Percentiles rank a stretch among this genome's conserved stretches.
Conservation (phyloP, 345 rosid species). For the Heritiera fomes region DNA sequence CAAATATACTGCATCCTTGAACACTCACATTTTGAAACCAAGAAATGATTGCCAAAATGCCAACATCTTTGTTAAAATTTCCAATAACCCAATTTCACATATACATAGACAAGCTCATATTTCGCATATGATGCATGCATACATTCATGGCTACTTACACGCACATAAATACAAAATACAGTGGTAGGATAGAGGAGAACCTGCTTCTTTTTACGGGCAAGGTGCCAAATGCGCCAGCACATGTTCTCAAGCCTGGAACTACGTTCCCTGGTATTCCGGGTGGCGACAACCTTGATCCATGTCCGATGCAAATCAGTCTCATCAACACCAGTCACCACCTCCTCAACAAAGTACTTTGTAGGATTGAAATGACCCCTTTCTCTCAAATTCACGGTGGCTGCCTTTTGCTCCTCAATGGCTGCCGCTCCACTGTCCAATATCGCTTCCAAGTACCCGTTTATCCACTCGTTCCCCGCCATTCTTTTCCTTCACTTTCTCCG, state of each 20-base stretch:
- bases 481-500: neutral
- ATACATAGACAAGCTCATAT: neutral
- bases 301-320: slow-evolving; percentile 88
- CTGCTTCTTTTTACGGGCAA: slow-evolving; percentile 98
- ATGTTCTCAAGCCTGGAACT: slow-evolving; percentile 95
- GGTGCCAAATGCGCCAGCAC: slow-evolving; percentile 99
- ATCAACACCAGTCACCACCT: slow-evolving; percentile 89
- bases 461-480: slow-evolving; percentile 98
- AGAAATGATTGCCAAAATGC: neutral
- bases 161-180: neutral
- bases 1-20: neutral
- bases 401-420: slow-evolving; percentile 59
- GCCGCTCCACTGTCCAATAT: slow-evolving; percentile 74
- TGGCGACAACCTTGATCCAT: slow-evolving; percentile 96
- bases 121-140: neutral
- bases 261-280: slow-evolving; percentile 89
- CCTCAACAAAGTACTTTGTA: slow-evolving; percentile 89
- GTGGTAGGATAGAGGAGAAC: slow-evolving; percentile 29
- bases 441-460: slow-evolving; percentile 93
- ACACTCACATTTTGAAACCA: neutral
- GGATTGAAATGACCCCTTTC: slow-evolving; percentile 74
- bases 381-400: slow-evolving; percentile 40
- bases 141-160: neutral
- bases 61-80: neutral
- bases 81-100: neutral